phyloP scores from a whole-genome alignment of 2,329 filamentous ascomycete genomes.

The Penicillium sp. region DNA sequence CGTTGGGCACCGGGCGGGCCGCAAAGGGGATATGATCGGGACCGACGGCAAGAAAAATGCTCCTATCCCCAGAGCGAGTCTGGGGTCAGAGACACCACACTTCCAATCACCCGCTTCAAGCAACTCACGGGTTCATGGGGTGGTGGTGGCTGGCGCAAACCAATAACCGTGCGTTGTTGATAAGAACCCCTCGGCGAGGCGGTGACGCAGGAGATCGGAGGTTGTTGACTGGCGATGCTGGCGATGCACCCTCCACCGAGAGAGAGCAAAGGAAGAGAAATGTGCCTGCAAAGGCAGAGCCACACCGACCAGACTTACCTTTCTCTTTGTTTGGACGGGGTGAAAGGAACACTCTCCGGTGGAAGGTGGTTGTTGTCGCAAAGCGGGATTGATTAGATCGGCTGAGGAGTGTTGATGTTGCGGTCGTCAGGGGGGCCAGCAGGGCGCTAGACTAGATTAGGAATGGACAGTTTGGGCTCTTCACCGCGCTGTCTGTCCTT shows the following conservation, averaged over 20 bases:
- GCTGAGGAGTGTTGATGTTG: slow-evolving; percentile 29
- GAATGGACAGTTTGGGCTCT: background rate
- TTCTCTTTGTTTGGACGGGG: background rate
- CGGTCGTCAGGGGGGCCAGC: slow-evolving; percentile 27
- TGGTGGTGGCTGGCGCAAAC: slow-evolving; percentile 17
- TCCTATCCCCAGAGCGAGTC: background rate
- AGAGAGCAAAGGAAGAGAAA: slow-evolving; percentile 14
- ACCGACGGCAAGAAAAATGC: slow-evolving; percentile 3
- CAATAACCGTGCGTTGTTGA: slow-evolving; percentile 24
- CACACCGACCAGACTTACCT: slow-evolving; percentile 17
- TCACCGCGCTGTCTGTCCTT: background rate
- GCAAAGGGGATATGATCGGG: slow-evolving; percentile 17
- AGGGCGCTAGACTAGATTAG: slow-evolving; percentile 12
- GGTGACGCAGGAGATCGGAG: slow-evolving; percentile 37
- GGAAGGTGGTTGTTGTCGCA: slow-evolving; percentile 19
- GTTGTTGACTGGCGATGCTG: slow-evolving; percentile 20
- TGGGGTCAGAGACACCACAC: background rate
- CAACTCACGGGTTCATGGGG: slow-evolving; percentile 20
- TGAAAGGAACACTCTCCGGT: slow-evolving; percentile 16
- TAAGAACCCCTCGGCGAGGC: slow-evolving; percentile 38
- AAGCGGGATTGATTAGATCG: slow-evolving; percentile 29
- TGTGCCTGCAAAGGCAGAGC: slow-evolving; percentile 6
- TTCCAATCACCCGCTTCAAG: background rate
- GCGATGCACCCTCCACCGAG: slow-evolving; percentile 21
- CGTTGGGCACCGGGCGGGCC: slow-evolving; percentile 26